phyloP scores from a whole-genome alignment of 225 moss, liverwort and hornwort species.

The Sphagnum contortum region DNA sequence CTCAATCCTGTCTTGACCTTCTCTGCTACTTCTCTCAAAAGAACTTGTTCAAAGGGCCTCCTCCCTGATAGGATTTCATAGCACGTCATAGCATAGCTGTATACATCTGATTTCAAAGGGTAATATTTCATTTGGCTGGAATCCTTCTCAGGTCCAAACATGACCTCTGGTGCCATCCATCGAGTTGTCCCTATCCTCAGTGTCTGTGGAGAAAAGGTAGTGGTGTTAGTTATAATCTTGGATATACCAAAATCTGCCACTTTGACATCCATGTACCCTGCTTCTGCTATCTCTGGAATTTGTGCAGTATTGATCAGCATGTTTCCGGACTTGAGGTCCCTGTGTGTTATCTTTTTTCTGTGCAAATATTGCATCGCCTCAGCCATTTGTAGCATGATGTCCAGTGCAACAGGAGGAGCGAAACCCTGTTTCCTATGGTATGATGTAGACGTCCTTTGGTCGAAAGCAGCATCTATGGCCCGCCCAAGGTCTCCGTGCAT shows the following conservation, averaged over 20 bases:
- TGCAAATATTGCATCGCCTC: too few species aligned
- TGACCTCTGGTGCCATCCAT: conserved; percentile 5
- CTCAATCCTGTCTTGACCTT: not conserved
- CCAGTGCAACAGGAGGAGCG: too few species aligned
- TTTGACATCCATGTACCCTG: conserved; percentile 1
- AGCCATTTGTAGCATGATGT: too few species aligned
- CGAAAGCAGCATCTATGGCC: too few species aligned
- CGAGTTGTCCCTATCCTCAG: not conserved
- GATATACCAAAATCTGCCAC: conserved; percentile 3
- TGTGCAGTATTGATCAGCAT: not conserved
- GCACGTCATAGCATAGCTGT: conserved; percentile 4
- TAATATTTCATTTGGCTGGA: too few species aligned
- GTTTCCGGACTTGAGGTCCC: conserved; percentile 5
- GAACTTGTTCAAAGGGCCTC: not conserved
- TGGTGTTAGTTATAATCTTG: not conserved
- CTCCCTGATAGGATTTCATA: conserved; percentile 2
- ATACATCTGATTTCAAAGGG: not conserved
- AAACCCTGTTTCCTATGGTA: too few species aligned
- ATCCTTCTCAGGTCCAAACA: too few species aligned
- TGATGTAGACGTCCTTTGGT: too few species aligned
- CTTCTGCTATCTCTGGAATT: not conserved
- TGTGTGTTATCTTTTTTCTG: not conserved
- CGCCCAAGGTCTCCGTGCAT: too few species aligned
- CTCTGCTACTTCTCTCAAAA: not conserved
- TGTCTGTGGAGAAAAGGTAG: not conserved